Conservation (phyloP, 306 rosid genomes). For the Carpinus fangiana region DNA sequence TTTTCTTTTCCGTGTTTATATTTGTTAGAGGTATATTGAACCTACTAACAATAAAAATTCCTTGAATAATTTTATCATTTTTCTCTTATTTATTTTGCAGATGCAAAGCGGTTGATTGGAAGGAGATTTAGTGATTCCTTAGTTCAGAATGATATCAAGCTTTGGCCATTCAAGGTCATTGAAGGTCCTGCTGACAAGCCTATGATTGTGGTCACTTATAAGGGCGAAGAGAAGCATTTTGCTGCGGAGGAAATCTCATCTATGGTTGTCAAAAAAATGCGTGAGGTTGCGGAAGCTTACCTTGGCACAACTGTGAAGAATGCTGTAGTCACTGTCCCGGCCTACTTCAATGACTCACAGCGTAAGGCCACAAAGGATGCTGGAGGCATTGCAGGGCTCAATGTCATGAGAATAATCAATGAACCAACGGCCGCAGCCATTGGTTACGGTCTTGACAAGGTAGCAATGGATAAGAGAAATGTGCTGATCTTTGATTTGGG, state of each 20-base stretch:
- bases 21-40: no score
- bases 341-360: conserved; percentile 66
- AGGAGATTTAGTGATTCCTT: background rate
- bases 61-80: no score
- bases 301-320: conserved; percentile 55
- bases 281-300: conserved; percentile 68
- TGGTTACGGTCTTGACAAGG: conserved; percentile 10
- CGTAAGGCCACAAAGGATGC: conserved; percentile 46
- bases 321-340: conserved; percentile 67
- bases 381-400: background rate
- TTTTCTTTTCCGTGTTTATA: no score
- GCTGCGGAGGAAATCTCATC: conserved; percentile 74
- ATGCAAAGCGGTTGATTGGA: no score
- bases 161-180: conserved; percentile 13
- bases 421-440: conserved; percentile 19
- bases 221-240: conserved; percentile 59
- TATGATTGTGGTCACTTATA: conserved; percentile 60
- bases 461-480: background rate
- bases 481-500: conserved; percentile 19
- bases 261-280: conserved; percentile 65
- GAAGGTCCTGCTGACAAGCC: conserved; percentile 43
- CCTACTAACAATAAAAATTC: no score
- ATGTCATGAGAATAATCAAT: conserved; percentile 4
- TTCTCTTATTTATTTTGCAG: no score
- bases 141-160: conserved; percentile 10